These are phyloP conservation scores for Syzygium malaccense DNA, from an alignment of 441 rosid species.

Conservation along the genomic window DNA sequence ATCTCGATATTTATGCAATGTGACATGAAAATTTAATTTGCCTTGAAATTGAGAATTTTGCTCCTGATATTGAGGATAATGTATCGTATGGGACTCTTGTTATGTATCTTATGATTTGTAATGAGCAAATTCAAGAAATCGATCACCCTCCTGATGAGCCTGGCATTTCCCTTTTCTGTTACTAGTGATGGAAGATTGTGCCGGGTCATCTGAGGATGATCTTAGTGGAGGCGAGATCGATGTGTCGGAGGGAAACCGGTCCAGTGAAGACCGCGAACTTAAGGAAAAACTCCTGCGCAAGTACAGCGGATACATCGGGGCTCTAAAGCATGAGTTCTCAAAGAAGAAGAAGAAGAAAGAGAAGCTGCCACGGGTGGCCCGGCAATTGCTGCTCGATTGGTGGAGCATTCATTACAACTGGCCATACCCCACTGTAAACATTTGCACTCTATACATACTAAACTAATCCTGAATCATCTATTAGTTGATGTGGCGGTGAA, in stretches of 20 bases:
- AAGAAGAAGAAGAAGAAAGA: conserved; percentile 61
- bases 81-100: background rate
- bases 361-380: conserved; percentile 52
- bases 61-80: background rate
- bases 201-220: conserved; percentile 38
- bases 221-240: conserved; percentile 36
- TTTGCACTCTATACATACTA: background rate
- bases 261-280: conserved; percentile 31
- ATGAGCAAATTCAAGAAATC: background rate
- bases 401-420: conserved; percentile 58
- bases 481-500: background rate
- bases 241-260: conserved; percentile 2
- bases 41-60: background rate
- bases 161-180: background rate
- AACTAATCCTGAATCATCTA: background rate
- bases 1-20: background rate
- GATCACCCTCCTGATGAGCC: background rate
- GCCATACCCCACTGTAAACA: conserved; percentile 68
- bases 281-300: conserved; percentile 39
- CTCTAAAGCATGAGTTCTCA: conserved; percentile 42
- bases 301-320: conserved; percentile 44
- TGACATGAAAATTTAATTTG: background rate
- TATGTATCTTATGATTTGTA: background rate
- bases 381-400: conserved; percentile 47
- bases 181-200: conserved; percentile 24